Conservation (phyloP, 768 basidiomycete genomes). For the Rhodosporidiobolus odoratus region DNA sequence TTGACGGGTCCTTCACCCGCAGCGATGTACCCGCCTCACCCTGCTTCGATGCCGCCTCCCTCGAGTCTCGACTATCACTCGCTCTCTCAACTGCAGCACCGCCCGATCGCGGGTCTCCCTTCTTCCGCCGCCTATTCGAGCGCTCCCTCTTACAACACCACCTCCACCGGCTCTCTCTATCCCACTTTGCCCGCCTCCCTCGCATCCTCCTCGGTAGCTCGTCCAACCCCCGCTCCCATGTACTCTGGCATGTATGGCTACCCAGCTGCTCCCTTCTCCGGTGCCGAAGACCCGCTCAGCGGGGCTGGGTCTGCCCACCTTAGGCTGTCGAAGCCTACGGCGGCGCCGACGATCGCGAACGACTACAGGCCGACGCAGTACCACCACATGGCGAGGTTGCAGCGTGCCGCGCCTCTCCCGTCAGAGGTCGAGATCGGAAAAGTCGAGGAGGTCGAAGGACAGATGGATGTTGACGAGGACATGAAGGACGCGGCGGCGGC, state of each 20-base stretch:
- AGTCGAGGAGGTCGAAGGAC: slow-evolving; percentile 3
- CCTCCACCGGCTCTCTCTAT: not conserved
- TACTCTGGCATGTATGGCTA: slow-evolving; percentile 7
- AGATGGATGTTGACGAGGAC: slow-evolving; percentile 28
- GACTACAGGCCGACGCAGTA: slow-evolving; percentile 34
- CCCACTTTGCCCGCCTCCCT: not conserved
- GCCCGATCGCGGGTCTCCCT: not conserved
- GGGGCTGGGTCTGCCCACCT: not conserved
- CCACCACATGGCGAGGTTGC: slow-evolving; percentile 26
- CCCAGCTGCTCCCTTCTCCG: not conserved
- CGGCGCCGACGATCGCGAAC: slow-evolving; percentile 29
- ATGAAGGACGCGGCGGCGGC: slow-evolving; percentile 30
- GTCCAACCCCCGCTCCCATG: not conserved
- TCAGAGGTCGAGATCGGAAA: not conserved
- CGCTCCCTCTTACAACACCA: not conserved
- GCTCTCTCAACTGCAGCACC: not conserved
- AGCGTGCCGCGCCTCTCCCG: slow-evolving; percentile 28
- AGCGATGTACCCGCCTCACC: not conserved
- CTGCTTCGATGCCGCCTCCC: too few relatives aligned
- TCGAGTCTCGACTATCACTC: too few relatives aligned
- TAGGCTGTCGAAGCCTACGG: slow-evolving; percentile 15
- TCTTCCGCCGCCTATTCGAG: not conserved
- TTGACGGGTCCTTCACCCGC: not conserved
- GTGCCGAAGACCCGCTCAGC: not conserved
- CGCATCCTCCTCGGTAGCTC: not conserved